A percentile compares a stretch with the other conserved stretches of the same genome.
These are phyloP conservation scores for Paramecium bursaria DNA, from an alignment of 73 alveolate genomes.

Conservation along the genomic window DNA sequence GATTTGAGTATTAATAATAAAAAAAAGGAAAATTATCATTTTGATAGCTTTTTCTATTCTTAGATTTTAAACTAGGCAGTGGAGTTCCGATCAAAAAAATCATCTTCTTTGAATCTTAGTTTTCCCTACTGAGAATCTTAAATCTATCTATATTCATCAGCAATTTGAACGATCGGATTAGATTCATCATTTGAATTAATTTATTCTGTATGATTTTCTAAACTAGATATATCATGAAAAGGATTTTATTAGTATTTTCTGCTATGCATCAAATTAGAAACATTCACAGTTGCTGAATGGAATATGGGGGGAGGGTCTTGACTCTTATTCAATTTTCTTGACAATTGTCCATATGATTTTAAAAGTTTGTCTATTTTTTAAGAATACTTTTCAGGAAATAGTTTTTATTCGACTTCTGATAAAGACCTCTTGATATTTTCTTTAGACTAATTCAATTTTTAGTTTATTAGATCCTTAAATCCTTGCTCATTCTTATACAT, in stretches of 20 bases:
- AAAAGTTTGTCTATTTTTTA: constrained; percentile 35
- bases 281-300: constrained; percentile 45
- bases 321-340: background rate
- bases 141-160: background rate
- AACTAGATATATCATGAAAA: constrained; percentile 47
- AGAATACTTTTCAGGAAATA: constrained; percentile 24
- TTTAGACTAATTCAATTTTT: too few species aligned
- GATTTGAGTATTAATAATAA: too few species aligned
- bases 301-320: constrained; percentile 53
- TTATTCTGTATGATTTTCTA: constrained; percentile 51
- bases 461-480: background rate
- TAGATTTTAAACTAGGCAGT: too few species aligned
- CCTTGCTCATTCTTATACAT: too few species aligned
- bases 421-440: too few species aligned
- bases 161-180: constrained; percentile 12
- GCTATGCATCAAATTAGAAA: constrained; percentile 40
- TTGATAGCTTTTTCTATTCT: too few species aligned
- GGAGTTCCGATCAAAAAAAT: too few species aligned
- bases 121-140: constrained; percentile 30
- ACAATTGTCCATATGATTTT: constrained; percentile 2
- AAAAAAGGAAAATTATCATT: too few species aligned
- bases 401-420: background rate
- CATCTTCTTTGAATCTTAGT: constrained; percentile 54
- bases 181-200: constrained; percentile 35
- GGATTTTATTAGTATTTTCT: constrained; percentile 41